A percentile compares a stretch with the other conserved stretches of the same genome.
phyloP scores from a whole-genome alignment of 1,284 basidiomycete species.

The Moniliella sp. region DNA sequence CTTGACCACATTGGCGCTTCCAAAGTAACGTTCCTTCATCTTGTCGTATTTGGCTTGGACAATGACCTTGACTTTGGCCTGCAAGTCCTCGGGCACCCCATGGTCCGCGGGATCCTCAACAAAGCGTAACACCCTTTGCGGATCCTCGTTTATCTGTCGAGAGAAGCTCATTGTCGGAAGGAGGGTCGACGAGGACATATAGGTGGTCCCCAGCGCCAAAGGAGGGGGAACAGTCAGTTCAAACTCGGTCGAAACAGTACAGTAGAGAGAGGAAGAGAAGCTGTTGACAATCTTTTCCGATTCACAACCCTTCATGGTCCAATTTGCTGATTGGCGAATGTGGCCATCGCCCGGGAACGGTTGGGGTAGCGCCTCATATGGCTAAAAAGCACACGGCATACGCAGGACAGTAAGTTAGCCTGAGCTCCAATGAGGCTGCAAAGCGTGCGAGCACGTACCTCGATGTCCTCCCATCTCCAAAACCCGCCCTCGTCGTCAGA shows the following conservation, averaged over 20 bases:
- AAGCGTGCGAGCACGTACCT: not conserved
- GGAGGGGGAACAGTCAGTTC: not conserved
- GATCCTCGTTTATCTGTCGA: not conserved
- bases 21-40: not conserved
- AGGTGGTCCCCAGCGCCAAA: not conserved
- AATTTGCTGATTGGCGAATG: not conserved
- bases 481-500: not conserved
- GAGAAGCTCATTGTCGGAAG: not conserved
- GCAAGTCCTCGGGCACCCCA: not conserved
- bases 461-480: not conserved
- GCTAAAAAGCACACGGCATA: not conserved
- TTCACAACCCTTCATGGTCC: not conserved
- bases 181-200: not conserved
- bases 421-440: not conserved
- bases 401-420: not conserved
- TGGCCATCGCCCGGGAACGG: not conserved
- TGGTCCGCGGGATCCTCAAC: not conserved
- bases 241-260: not conserved
- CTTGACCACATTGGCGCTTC: not conserved
- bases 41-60: not conserved
- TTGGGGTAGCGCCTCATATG: not conserved
- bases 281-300: not conserved
- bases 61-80: not conserved
- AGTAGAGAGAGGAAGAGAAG: not conserved
- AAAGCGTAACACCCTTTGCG: not conserved